Percentiles rank a stretch among this genome's conserved stretches.
Evolutionary conservation across 495 filamentous ascomycete genomes (phyloP).

Genomic region (Neohortaea acidophila): DNA sequence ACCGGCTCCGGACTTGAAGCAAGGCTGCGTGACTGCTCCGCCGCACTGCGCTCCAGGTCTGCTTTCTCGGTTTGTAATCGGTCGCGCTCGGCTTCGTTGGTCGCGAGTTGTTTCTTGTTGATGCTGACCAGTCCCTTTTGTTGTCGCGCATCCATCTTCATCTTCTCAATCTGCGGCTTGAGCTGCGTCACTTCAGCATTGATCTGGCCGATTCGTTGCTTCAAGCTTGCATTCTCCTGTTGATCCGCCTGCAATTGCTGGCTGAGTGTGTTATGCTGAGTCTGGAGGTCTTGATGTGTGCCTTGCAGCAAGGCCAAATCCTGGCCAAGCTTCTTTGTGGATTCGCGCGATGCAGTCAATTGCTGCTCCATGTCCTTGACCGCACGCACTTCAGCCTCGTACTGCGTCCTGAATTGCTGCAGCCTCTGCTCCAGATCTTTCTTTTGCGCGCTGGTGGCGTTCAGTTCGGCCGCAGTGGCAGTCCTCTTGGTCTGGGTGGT

Average conservation of each 20-base stretch:
- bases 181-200: slow-evolving; percentile 70
- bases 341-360: slow-evolving; percentile 54
- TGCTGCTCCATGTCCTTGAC: slow-evolving; percentile 75
- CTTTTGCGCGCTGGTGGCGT: slow-evolving; percentile 67
- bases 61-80: slow-evolving; percentile 67
- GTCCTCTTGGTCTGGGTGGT: slow-evolving; percentile 68
- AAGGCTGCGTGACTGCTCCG: slow-evolving; percentile 26
- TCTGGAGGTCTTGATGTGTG: slow-evolving; percentile 67
- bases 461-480: slow-evolving; percentile 63
- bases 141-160: slow-evolving; percentile 75
- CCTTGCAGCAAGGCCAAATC: slow-evolving; percentile 73
- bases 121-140: slow-evolving; percentile 93
- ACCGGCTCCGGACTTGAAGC: slow-evolving; percentile 27
- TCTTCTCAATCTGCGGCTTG: slow-evolving; percentile 78
- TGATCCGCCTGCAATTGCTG: slow-evolving; percentile 70
- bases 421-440: slow-evolving; percentile 79
- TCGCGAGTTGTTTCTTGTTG: slow-evolving; percentile 91
- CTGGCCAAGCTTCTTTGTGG: slow-evolving; percentile 65
- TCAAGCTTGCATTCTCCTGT: slow-evolving; percentile 69
- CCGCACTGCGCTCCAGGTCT: slow-evolving; percentile 47
- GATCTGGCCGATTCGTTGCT: slow-evolving; percentile 68
- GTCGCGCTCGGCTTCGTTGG: slow-evolving; percentile 72
- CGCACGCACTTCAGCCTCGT: slow-evolving; percentile 81
- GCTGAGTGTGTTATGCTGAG: slow-evolving; percentile 61
- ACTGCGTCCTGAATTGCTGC: slow-evolving; percentile 65